Base-by-base conservation (phyloP, 179 eudicot species). In the Carnegiea gigantea region DNA sequence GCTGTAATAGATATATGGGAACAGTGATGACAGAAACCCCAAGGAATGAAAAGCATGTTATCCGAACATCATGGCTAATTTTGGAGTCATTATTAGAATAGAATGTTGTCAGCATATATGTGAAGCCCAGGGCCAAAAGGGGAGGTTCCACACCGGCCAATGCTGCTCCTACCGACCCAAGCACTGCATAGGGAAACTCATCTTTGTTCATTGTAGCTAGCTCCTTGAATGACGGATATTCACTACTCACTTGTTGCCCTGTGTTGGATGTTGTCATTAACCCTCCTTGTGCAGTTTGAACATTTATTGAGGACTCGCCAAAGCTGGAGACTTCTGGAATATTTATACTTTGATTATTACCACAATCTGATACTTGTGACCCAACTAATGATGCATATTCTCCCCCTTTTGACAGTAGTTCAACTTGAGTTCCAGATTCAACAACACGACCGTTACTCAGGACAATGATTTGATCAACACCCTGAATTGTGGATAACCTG, bases 141-240 rank as follows among this genome's bases (percentile, higher is more conserved):
- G 97, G 94, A 78, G 90, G 88, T 82, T 86, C 83, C 73, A 83
- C 76, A 20, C 97, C 97, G n/a, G 92, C 92, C 65, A 92, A 82
- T 82, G 83, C 83, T 8, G 94, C 94, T 62, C 97, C 94, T 9
- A 89, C 38, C 33, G 93, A 89, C 38, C 94, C 93, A 62, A 90
- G 84, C 40, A 90, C 62, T 43, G 97, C 92, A 84, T 79, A 87
- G 23, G 91, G 92, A 86, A 91, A 86, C 83, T 92, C 97, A 9
- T 85, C 84, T 44, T 84, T 83, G 73, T 87, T 90, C 17, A 91
- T 77, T 87, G 73, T 86, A 40, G 90, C 80, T n/a, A 91, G 84
- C 48, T 91, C 92, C 88, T 86, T 90, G 28, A 91, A n/a, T 23
- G 97, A 86, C 48, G 91, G 88, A 44, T 77, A 54, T 59, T 24